phyloP scores from a whole-genome alignment of 495 filamentous ascomycete genomes.

The Hypomontagnella submonticulosa region DNA sequence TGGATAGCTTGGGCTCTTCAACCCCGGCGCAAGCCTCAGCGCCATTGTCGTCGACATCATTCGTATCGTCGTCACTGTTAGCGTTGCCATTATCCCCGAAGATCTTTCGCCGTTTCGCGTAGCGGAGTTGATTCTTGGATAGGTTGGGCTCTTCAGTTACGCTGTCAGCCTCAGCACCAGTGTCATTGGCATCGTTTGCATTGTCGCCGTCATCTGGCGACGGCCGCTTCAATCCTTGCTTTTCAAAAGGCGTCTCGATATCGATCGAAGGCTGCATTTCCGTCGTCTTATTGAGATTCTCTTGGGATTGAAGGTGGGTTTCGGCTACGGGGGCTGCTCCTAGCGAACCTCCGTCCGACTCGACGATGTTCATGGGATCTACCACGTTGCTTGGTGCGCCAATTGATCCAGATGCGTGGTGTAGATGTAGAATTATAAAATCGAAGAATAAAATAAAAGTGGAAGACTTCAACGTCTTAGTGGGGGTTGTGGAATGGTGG shows the following conservation, averaged over 20 bases:
- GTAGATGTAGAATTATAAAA: no score
- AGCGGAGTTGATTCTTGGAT: conserved; percentile 87
- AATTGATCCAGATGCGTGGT: no score
- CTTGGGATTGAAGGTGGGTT: conserved; percentile 4
- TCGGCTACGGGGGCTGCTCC: neutral
- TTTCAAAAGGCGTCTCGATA: neutral
- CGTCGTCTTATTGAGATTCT: neutral
- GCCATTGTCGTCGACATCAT: conserved; percentile 13
- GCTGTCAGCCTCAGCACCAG: neutral
- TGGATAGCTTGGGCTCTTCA: conserved; percentile 67
- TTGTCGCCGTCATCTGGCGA: conserved; percentile 5
- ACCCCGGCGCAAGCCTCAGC: neutral
- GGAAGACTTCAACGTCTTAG: no score
- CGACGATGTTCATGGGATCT: neutral
- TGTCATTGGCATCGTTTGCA: conserved; percentile 6
- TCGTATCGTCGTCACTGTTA: conserved; percentile 3
- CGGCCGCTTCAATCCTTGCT: conserved; percentile 25
- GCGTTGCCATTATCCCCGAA: neutral
- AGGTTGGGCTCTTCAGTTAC: conserved; percentile 52
- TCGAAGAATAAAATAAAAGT: no score
- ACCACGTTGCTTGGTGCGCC: conserved; percentile 7
- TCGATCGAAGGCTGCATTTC: neutral
- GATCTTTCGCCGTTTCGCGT: conserved; percentile 69
- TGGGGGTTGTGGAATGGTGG: no score
- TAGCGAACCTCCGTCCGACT: neutral